Evolutionary conservation across 2,329 filamentous ascomycete genomes (phyloP), one percentile per base, ranked within the genome.

Genomic region (Onygenales sp.): DNA sequence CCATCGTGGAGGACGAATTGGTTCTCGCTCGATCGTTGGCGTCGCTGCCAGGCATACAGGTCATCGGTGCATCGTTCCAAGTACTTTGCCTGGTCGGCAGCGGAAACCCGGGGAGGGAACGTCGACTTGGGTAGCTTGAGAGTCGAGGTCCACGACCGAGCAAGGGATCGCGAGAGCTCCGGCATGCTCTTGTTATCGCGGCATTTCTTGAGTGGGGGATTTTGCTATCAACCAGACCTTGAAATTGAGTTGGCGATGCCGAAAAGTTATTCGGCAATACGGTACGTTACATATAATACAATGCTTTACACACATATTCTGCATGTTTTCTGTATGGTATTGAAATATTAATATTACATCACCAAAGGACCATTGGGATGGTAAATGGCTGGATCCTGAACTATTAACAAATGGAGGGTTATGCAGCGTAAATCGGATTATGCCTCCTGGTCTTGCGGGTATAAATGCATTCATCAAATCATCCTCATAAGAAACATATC

Each of bases 1-100:
- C 93, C 93, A 82, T 98, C 93, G 66, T 97, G 93, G 7, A 98
- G 77, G 2, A 90, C 75, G 60, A 97, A 98, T 11, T 53, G 47
- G 43, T 81, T 71, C 38, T 80, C 71, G 35, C 67, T 69, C 2
- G 80, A 74, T 58, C 82, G 72, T 58, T 70, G 61, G 58, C 60
- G 67, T 57, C 78, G 76, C 75, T 98, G 93, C 91, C 91, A 96
- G 64, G 81, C 75, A 74, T 97, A 98, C 11, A 96, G 79, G 51
- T 91, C 85, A 73, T 95, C 88, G 70, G 89, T 85, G 71, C 86
- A 93, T 80, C 82, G 78, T 64, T 81, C 78, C 46, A 95, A 79
- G 71, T 93, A 78, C 68, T 74, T 74, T 14, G 70, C 63, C 58
- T 74, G 74, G 58, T 79, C 75, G 56, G 69, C 64, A 21, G 68